A percentile compares a stretch with the other conserved stretches of the same genome.
These are phyloP conservation scores for Rhododendron griersonianum DNA, from an alignment of 148 eudicot species.

Conservation along the genomic window DNA sequence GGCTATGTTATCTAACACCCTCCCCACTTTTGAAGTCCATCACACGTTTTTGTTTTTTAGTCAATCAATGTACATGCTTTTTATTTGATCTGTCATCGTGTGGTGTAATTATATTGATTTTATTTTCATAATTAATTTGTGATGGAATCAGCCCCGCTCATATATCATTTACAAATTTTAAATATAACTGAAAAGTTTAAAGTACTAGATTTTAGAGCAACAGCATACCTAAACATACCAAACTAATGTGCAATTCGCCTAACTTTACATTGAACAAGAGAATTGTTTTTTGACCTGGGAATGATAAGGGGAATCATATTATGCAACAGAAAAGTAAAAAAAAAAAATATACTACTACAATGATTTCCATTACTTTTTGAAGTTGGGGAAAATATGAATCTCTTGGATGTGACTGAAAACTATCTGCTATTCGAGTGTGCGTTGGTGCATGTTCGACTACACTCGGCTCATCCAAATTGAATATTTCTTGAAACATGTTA, in stretches of 20 bases:
- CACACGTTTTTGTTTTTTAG: no score
- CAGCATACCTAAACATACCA: not conserved
- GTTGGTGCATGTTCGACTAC: not conserved
- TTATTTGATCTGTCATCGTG: no score
- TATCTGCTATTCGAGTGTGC: not conserved
- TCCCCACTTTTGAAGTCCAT: not conserved
- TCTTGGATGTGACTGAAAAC: not conserved
- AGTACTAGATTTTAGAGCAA: not conserved
- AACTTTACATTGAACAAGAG: not conserved
- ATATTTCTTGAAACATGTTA: not conserved
- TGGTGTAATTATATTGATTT: not conserved
- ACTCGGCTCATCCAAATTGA: no score
- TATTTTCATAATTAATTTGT: no score
- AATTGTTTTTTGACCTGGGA: not conserved
- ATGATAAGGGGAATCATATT: not conserved
- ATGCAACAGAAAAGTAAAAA: not conserved
- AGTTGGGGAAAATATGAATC: not conserved
- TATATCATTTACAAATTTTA: no score
- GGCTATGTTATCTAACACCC: not conserved
- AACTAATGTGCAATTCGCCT: not conserved
- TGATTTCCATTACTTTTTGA: not conserved
- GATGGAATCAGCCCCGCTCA: not conserved
- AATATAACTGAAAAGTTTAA: no score
- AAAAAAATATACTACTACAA: not conserved
- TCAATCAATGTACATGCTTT: no score